A percentile compares a stretch with the other conserved stretches of the same genome.
Evolutionary conservation across 164 flowering plant genomes (phyloP).

Genomic region (Malania oleifera): DNA sequence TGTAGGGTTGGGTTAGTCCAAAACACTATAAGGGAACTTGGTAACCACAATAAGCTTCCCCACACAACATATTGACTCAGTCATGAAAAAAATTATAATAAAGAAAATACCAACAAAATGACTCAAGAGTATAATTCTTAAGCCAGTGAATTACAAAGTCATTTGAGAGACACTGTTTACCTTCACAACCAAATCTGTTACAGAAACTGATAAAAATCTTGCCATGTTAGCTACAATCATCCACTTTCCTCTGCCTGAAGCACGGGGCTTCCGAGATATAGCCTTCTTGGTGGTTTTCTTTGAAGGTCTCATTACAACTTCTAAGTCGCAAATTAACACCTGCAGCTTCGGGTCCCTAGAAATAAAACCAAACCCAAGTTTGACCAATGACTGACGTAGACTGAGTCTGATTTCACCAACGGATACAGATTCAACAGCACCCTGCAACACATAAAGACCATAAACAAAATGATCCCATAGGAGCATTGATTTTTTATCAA

Average conservation of each 20-base stretch:
- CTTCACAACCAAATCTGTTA: slow-evolving; percentile 79
- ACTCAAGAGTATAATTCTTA: neutral
- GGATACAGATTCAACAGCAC: slow-evolving; percentile 58
- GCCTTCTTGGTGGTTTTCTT: slow-evolving; percentile 40
- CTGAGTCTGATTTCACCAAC: slow-evolving; percentile 91
- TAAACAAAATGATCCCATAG: too few relatives aligned
- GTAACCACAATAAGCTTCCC: neutral
- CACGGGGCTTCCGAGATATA: slow-evolving; percentile 47
- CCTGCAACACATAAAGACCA: neutral
- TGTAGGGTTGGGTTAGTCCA: too few relatives aligned
- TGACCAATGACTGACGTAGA: slow-evolving; percentile 83
- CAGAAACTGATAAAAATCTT: slow-evolving; percentile 82
- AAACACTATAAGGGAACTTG: slow-evolving; percentile 3
- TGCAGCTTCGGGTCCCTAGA: slow-evolving; percentile 90
- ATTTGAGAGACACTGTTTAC: slow-evolving; percentile 39
- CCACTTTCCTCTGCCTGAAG: slow-evolving; percentile 90
- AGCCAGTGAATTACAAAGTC: too few relatives aligned
- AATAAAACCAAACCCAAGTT: slow-evolving; percentile 78
- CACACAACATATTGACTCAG: neutral
- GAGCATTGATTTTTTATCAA: too few relatives aligned
- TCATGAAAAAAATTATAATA: neutral
- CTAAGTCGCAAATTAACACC: slow-evolving; percentile 72
- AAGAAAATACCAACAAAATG: neutral
- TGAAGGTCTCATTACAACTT: slow-evolving; percentile 68
- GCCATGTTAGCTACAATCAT: slow-evolving; percentile 86